Conservation (phyloP, 345 rosid species). For the Raphanus sativus region DNA sequence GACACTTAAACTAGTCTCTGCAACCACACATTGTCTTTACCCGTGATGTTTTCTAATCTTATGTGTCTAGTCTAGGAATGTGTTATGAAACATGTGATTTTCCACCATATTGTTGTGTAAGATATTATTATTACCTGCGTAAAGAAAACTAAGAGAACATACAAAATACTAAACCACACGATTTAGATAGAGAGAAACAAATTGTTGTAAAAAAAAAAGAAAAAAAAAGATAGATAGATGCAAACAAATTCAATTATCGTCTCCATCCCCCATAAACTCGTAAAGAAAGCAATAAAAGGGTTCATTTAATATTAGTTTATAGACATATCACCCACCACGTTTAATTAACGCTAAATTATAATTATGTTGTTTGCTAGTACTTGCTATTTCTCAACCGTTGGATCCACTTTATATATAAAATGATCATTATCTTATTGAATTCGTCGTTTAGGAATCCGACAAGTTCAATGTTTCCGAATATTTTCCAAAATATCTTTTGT, state of each 20-base stretch:
- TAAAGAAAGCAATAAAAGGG: not conserved
- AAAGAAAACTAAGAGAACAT: not conserved
- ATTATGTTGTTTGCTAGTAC: not conserved
- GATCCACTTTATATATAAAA: not conserved
- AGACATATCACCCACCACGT: constrained; percentile 4
- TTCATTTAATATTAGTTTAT: not conserved
- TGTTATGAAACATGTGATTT: not conserved
- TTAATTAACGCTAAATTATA: not conserved
- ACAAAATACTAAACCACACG: not conserved
- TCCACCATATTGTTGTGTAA: not conserved
- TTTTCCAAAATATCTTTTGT: constrained; percentile 3
- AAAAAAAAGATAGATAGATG: too few relatives aligned
- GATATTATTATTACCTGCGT: not conserved
- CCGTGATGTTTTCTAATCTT: not conserved
- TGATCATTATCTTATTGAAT: not conserved
- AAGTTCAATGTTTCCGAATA: constrained; percentile 1
- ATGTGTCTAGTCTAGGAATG: not conserved
- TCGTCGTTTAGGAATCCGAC: constrained; percentile 19
- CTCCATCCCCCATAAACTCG: not conserved
- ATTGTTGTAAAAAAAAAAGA: not conserved
- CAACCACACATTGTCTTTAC: not conserved
- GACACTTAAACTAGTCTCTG: not conserved
- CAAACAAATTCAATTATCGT: not conserved
- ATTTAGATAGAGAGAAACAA: not conserved
- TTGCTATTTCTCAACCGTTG: constrained; percentile 12